Conservation (phyloP, 2,329 filamentous ascomycete genomes). For the Leptographium wingfieldii region DNA sequence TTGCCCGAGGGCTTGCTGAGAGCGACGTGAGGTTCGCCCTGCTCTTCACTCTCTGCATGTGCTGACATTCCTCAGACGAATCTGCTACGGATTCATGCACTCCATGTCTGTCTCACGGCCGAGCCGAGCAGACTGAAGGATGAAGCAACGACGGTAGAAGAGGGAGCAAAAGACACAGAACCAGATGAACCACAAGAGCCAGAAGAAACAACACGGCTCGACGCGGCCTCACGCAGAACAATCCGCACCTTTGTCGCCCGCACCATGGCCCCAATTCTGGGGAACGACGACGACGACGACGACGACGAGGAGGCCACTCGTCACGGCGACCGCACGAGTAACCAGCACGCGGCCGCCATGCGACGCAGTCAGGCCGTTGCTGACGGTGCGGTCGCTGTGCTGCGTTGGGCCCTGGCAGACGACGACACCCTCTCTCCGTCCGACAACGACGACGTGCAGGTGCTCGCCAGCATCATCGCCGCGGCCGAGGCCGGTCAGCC, state of each 20-base stretch:
- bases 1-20: slow-evolving; percentile 4
- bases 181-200: no score
- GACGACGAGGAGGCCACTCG: background rate
- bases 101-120: slow-evolving; percentile 4
- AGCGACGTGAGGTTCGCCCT: background rate
- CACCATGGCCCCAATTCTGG: slow-evolving; percentile 7
- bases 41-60: background rate
- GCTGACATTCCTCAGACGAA: background rate
- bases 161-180: no score
- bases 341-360: background rate
- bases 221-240: background rate
- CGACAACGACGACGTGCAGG: slow-evolving; percentile 9
- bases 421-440: background rate
- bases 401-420: background rate
- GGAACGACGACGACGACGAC: background rate
- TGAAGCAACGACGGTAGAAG: background rate
- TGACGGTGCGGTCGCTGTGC: slow-evolving; percentile 9
- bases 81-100: background rate
- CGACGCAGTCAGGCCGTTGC: slow-evolving; percentile 7
- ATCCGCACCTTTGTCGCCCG: slow-evolving; percentile 7
- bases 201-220: no score
- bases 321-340: background rate
- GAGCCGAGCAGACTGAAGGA: background rate
- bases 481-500: slow-evolving; percentile 17
- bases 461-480: slow-evolving; percentile 21